Base-by-base conservation (phyloP, 1,139 yeast species). In the Debaryomyces fabryi region DNA sequence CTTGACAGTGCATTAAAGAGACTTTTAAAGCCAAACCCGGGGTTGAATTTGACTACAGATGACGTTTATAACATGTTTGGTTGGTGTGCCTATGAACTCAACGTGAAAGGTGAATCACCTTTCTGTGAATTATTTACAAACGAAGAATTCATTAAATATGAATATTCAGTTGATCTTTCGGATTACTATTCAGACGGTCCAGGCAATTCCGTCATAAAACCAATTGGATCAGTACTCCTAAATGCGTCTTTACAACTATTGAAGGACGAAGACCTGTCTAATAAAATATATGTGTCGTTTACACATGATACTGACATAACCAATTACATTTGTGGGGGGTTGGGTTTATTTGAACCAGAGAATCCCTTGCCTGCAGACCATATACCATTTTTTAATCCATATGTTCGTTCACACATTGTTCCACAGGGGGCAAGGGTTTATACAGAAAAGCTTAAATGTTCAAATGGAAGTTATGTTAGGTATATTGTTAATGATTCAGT, bases 251-350 rank as follows among this genome's bases (percentile, higher is more conserved):
- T 77, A 45, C 59, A 69, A 20, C 65, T 81, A 44, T 67, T 82
- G 54, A 59, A 67, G 48, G 70, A 71, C 25, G 49, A 52, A 5
- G 51, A 61, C 59, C 43, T 47, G 25, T 42, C 45, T 6, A 58
- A 63, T 42, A 65, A 77, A 64, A 59, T 78, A 52, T 58, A 72
- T 71, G 65, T 79, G 52, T 70, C 79, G 12, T 84, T 84, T 62
- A 70, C 83, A 16, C 90, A 85, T 60, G 88, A 85, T 59, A 70
- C 81, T 39, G 85, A 83, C 58, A 62, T 84, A 37, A 71, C 78
- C 40, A 69, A 78, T 33, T 76, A 73, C 54, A 21, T 35, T 10
- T 68, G 78, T 46, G 64, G 82, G 23, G 79, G 84, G 3, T 67
- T 83, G 38, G 86, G 86, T 2, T 55, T 83, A 34, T 69, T 78